Evolutionary conservation across 2,329 filamentous ascomycete genomes (phyloP).

Genomic region (Pseudogymnoascus sp.): DNA sequence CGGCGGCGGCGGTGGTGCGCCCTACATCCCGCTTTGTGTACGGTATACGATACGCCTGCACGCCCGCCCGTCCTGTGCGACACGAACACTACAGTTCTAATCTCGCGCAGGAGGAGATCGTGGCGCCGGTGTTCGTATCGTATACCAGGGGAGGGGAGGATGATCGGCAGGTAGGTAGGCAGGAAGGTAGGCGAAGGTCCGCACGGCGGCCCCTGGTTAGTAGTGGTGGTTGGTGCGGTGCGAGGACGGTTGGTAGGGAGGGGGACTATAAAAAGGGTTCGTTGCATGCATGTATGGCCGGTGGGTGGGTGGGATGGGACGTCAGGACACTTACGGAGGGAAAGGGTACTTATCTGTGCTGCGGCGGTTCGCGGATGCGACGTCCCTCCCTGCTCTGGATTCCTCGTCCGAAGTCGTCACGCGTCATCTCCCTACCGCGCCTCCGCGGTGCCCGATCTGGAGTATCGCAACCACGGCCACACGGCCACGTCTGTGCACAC

Average conservation of each 20-base stretch:
- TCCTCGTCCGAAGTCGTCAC: neutral
- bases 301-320: neutral
- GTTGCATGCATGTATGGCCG: neutral
- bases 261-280: neutral
- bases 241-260: no score
- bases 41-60: no score
- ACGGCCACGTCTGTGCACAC: neutral
- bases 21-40: no score
- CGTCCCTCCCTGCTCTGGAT: neutral
- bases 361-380: neutral
- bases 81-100: no score
- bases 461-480: no score
- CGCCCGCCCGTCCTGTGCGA: no score
- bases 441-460: no score
- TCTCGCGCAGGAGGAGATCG: no score
- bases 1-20: no score
- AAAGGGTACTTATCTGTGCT: neutral
- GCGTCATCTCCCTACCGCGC: neutral
- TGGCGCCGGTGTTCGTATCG: no score
- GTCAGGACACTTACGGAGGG: neutral
- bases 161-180: neutral
- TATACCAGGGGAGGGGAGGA: neutral
- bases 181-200: neutral
- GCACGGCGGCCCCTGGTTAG: neutral
- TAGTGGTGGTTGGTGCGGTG: neutral